Evolutionary conservation across 2,329 filamentous ascomycete species (phyloP).

Genomic region (Epichloe festucae): DNA sequence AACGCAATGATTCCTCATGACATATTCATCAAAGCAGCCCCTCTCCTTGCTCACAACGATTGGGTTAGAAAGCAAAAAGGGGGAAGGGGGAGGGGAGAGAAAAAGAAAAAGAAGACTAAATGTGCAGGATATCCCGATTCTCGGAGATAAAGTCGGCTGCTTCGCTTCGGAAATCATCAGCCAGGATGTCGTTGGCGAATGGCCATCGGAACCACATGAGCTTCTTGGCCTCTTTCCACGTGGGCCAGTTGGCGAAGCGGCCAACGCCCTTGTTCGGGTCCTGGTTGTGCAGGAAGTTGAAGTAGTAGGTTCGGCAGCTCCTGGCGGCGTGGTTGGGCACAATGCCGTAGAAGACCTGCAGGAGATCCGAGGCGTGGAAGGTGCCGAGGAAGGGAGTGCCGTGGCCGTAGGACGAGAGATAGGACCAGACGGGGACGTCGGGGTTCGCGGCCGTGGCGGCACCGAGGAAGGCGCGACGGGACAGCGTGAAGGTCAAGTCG

Average conservation of each 20-base stretch:
- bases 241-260: slow-evolving; percentile 26
- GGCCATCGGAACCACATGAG: slow-evolving; percentile 34
- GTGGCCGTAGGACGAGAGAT: slow-evolving; percentile 59
- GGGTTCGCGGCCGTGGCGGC: slow-evolving; percentile 33
- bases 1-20: background rate
- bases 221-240: slow-evolving; percentile 30
- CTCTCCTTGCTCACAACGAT: too few relatives aligned
- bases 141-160: slow-evolving; percentile 15
- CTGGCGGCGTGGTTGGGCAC: slow-evolving; percentile 47
- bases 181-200: slow-evolving; percentile 17
- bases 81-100: too few relatives aligned
- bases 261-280: slow-evolving; percentile 50
- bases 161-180: slow-evolving; percentile 25
- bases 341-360: slow-evolving; percentile 56
- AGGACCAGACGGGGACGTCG: slow-evolving; percentile 57
- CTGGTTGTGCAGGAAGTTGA: slow-evolving; percentile 56
- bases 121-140: slow-evolving; percentile 13
- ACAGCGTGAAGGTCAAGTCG: slow-evolving; percentile 62
- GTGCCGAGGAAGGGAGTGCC: slow-evolving; percentile 62
- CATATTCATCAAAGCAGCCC: background rate
- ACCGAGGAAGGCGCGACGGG: slow-evolving; percentile 51
- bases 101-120: slow-evolving; percentile 8
- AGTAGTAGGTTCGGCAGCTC: slow-evolving; percentile 55
- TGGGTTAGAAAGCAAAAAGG: too few relatives aligned
- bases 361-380: slow-evolving; percentile 57